A percentile compares a stretch with the other conserved stretches of the same genome.
phyloP scores from a whole-genome alignment of 768 basidiomycete species.

The Dictyophora rubrovolvata region DNA sequence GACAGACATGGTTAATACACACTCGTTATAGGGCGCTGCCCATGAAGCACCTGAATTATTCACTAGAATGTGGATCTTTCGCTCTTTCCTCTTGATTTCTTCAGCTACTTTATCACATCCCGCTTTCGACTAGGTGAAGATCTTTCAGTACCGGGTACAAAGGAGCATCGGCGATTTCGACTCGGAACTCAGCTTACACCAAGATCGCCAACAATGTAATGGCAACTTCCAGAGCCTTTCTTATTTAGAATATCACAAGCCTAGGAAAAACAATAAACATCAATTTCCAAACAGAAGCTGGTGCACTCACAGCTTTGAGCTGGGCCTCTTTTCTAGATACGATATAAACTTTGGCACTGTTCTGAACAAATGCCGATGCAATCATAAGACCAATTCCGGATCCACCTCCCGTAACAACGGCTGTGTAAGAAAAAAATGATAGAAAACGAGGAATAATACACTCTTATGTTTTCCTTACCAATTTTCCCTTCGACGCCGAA shows the following conservation, averaged over 20 bases:
- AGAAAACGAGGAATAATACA: not conserved
- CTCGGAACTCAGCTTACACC: slow-evolving; percentile 36
- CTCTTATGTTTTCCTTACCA: slow-evolving; percentile 25
- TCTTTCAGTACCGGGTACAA: not conserved
- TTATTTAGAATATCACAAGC: slow-evolving; percentile 52
- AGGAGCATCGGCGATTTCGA: not conserved
- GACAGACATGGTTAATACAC: not conserved
- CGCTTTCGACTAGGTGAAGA: slow-evolving; percentile 48
- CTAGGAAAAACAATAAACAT: slow-evolving; percentile 19
- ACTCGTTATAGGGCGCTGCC: slow-evolving; percentile 58
- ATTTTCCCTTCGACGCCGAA: slow-evolving; percentile 64
- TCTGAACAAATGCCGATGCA: slow-evolving; percentile 70
- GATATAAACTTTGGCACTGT: slow-evolving; percentile 85
- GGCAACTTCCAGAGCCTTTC: slow-evolving; percentile 46
- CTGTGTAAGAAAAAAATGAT: slow-evolving; percentile 24
- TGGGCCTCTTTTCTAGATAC: slow-evolving; percentile 75
- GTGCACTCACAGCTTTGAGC: slow-evolving; percentile 51
- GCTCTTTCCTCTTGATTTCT: slow-evolving; percentile 59
- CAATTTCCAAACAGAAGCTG: not conserved
- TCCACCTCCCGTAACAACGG: slow-evolving; percentile 75
- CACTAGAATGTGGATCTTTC: slow-evolving; percentile 69
- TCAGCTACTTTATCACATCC: slow-evolving; percentile 67
- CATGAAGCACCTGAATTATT: slow-evolving; percentile 79
- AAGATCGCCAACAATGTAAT: slow-evolving; percentile 69
- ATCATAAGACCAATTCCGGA: slow-evolving; percentile 82